These are phyloP conservation scores for Trapa incisa DNA, from an alignment of 345 rosid species.

Conservation along the genomic window DNA sequence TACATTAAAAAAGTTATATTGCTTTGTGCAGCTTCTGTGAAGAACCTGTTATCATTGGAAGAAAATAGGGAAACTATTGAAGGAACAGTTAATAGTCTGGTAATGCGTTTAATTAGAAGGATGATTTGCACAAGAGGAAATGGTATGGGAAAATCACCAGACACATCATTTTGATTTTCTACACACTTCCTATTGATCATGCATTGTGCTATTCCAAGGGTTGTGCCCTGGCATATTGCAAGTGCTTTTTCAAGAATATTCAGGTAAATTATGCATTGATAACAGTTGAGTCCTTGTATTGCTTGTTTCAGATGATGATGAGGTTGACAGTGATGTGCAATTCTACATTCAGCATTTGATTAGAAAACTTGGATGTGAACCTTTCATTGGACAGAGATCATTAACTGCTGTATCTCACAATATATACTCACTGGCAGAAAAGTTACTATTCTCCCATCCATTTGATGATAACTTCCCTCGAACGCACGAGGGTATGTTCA, in stretches of 20 bases:
- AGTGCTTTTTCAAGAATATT: not conserved
- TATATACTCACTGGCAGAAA: slow-evolving; percentile 51
- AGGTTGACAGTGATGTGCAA: slow-evolving; percentile 27
- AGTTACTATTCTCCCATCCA: slow-evolving; percentile 59
- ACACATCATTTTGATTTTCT: not conserved
- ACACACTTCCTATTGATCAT: not conserved
- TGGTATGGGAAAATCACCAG: slow-evolving; percentile 20
- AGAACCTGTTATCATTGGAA: slow-evolving; percentile 38
- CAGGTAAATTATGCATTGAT: not conserved
- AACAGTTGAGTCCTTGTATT: slow-evolving; percentile 2
- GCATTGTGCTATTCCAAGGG: not conserved
- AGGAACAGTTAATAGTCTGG: slow-evolving; percentile 46
- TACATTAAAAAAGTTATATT: not conserved
- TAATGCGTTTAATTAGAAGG: slow-evolving; percentile 41
- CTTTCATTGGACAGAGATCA: slow-evolving; percentile 65
- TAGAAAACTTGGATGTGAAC: slow-evolving; percentile 58
- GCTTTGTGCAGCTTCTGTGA: slow-evolving; percentile 37
- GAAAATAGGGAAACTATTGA: slow-evolving; percentile 38
- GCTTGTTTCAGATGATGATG: slow-evolving; percentile 15
- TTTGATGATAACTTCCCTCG: slow-evolving; percentile 56
- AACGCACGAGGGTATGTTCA: slow-evolving; percentile 53
- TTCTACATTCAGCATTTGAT: slow-evolving; percentile 64
- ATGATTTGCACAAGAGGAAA: slow-evolving; percentile 47
- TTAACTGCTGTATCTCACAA: slow-evolving; percentile 52
- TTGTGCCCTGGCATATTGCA: not conserved